These are phyloP conservation scores for Ophiognomonia clavigignenti-juglandacearum DNA, from an alignment of 2,329 filamentous ascomycete genomes.

Conservation along the genomic window DNA sequence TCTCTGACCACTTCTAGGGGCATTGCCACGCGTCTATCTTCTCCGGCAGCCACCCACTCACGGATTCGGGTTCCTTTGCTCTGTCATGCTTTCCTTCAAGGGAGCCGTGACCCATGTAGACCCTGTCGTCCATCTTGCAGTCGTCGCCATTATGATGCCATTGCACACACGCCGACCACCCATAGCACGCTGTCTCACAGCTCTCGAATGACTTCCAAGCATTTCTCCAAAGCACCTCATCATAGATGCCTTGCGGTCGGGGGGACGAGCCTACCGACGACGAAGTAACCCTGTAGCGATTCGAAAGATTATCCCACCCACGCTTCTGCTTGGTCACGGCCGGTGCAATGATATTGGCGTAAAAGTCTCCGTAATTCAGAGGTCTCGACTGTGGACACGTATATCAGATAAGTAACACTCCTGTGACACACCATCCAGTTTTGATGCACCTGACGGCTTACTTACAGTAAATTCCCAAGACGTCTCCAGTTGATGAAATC, in stretches of 20 bases:
- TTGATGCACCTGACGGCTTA: too few relatives aligned
- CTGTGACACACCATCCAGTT: neutral
- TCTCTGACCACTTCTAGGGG: too few relatives aligned
- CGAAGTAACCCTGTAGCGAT: slow-evolving; percentile 21
- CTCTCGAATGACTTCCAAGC: slow-evolving; percentile 22
- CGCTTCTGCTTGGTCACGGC: slow-evolving; percentile 18
- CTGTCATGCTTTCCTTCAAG: slow-evolving; percentile 3
- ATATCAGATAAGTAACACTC: neutral
- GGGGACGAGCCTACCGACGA: slow-evolving; percentile 16
- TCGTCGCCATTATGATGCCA: slow-evolving; percentile 25
- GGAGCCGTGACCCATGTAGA: slow-evolving; percentile 21
- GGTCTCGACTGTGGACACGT: slow-evolving; percentile 6
- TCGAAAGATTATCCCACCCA: slow-evolving; percentile 24
- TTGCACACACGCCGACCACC: slow-evolving; percentile 23
- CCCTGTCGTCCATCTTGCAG: slow-evolving; percentile 22
- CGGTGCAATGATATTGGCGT: slow-evolving; percentile 19
- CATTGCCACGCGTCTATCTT: neutral
- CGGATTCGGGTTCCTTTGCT: slow-evolving; percentile 1
- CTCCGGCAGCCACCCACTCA: slow-evolving; percentile 3
- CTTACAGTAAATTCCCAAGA: slow-evolving; percentile 21
- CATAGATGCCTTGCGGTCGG: slow-evolving; percentile 13
- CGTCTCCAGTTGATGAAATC: slow-evolving; percentile 21
- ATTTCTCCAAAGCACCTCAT: slow-evolving; percentile 17
- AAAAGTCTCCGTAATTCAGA: slow-evolving; percentile 22
- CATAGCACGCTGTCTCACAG: slow-evolving; percentile 22